Percentiles rank a stretch among this genome's conserved stretches.
Evolutionary conservation across 75 land plant species (phyloP).

Genomic region (Cunninghamia lanceolata): DNA sequence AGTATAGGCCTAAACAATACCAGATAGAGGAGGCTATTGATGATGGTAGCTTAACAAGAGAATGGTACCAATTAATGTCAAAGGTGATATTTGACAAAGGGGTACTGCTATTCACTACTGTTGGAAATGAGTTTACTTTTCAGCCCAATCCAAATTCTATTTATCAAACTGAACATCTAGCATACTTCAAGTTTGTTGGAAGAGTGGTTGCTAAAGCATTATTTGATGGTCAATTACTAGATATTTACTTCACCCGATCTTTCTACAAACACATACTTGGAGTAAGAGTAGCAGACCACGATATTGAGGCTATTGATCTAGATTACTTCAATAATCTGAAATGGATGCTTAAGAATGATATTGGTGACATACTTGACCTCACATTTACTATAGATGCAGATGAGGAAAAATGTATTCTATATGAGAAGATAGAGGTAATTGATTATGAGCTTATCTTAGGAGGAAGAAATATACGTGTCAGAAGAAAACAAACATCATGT

Average conservation of each 20-base stretch:
- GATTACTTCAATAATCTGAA: slow-evolving; percentile 72
- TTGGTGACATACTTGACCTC: slow-evolving; percentile 54
- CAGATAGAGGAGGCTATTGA: too few relatives aligned
- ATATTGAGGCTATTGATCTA: slow-evolving; percentile 78
- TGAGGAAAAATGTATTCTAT: slow-evolving; percentile 76
- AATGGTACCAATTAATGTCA: too few relatives aligned
- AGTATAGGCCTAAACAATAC: too few relatives aligned
- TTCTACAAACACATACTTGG: slow-evolving; percentile 83
- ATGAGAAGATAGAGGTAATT: slow-evolving; percentile 74
- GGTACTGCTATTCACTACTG: too few relatives aligned
- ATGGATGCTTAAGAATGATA: slow-evolving; percentile 82
- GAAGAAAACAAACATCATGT: slow-evolving; percentile 74
- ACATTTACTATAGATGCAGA: slow-evolving; percentile 81
- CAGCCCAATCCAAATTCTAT: too few relatives aligned
- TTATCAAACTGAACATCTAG: too few relatives aligned
- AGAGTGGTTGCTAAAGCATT: slow-evolving; percentile 81
- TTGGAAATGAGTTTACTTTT: too few relatives aligned
- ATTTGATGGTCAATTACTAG: slow-evolving; percentile 79
- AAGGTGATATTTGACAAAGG: too few relatives aligned
- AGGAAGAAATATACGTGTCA: slow-evolving; percentile 67
- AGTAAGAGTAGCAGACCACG: slow-evolving; percentile 73
- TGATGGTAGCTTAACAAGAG: too few relatives aligned
- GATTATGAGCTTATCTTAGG: slow-evolving; percentile 72
- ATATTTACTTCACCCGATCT: slow-evolving; percentile 77
- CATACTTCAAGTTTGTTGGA: too few relatives aligned